Evolutionary conservation across 140 eudicot genomes (phyloP), one percentile per base, ranked within the genome.

Genomic region (Bidens hawaiensis): DNA sequence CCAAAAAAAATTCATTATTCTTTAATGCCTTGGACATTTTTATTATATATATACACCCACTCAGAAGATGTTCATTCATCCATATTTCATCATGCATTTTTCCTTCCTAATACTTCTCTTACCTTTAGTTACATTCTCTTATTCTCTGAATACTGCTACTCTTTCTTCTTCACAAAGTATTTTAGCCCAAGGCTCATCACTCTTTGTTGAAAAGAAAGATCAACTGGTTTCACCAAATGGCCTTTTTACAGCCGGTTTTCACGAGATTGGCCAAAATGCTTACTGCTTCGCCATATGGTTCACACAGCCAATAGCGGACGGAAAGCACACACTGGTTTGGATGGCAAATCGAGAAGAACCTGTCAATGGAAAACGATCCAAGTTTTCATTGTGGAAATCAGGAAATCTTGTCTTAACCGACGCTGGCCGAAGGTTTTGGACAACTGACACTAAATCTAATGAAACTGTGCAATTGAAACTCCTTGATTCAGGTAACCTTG

Each of bases 281-380:
- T 83, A 64, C 25, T 34, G 27, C 38, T 81, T 81, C 18, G 64
- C 73, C 0, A 69, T 82, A 8, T 78, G 88, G 88, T 82, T 34
- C 62, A 38, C 74, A 1, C 15, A 72, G 53, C 64, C 55, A 17
- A 24, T 26, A 23, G 28, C 4, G 7, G 61, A 27, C 3, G 45
- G 7, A 4, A 43, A 1, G 23, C 57, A 33, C 12, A 74, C 79
- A 36, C 7, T 82, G 17, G 79, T 78, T 21, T 78, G 88, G 88
- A 82, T 67, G 76, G 83, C 83, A 10, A 82, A 78, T 62, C 54
- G 84, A 17, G 77, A 82, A 10, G 30, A 41, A 63, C 88, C 88
- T 0, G 79, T 78, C 0, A 82, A 78, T 25, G 81, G 84, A 22
- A 74, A 64, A 59, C 45, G 47, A 10, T 70, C 88, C 6, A 68